Evolutionary conservation across 1,139 yeast species (phyloP), one percentile per base, ranked within the genome.

Genomic region (Blastobotrys malaysiensis): DNA sequence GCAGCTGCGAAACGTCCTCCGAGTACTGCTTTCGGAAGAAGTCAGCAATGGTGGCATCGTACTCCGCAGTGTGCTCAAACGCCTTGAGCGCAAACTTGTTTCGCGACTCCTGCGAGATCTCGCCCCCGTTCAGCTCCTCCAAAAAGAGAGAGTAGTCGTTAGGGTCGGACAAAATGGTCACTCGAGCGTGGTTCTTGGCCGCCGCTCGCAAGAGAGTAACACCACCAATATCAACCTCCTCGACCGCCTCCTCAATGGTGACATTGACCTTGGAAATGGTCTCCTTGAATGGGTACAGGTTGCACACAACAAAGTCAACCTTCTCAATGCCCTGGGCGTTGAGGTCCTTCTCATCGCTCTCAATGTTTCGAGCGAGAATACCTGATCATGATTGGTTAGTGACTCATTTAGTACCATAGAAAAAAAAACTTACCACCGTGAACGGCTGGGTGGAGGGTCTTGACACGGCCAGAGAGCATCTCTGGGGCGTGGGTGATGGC

Each of bases 171-270:
- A 93, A 78, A 62, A 93, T 91, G 58, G 97, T 88, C 58, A 93
- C 99, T 75, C 99, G 84, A 58, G 95, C 79, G 73, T 93, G 99
- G 77, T 93, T 93, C 79, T 93, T 93, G 59, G 99, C 99, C 57
- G 99, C 99, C 51, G 99, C 99, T 74, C 99, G 85, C 72, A 93
- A 79, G 61, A 93, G 78, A 49, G 99, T 93, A 57, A 93, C 99
- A 70, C 99, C 99, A 66, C 99, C 99, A 70, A 93, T 93, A 71
- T 93, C 99, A 65, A 93, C 86, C 75, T 93, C 98, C 77, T 93
- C 99, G 53, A 93, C 97, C 14, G 99, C 99, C 77, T 93, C 99
- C 49, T 85, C 93, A 63, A 93, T 83, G 52, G 99, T 93, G 61
- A 93, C 99, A 59, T 95, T 91, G 63, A 88, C 90, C 77, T 91